Base-by-base conservation (phyloP, 2,329 filamentous ascomycete genomes). In the Fusarium protoensiforme region DNA sequence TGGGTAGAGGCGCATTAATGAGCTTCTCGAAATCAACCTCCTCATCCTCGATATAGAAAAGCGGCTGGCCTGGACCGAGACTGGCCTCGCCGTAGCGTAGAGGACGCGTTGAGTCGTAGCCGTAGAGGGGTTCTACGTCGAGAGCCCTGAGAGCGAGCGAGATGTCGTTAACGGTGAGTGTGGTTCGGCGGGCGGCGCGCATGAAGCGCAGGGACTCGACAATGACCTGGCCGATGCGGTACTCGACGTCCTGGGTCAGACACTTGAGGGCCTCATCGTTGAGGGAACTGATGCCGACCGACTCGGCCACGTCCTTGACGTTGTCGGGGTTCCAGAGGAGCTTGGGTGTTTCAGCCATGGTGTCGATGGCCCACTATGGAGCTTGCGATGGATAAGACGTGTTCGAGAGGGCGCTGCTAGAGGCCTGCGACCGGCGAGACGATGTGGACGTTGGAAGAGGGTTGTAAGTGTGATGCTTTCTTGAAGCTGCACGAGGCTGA, bases 21-120 rank as follows among this genome's bases (percentile, higher is more conserved):
- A 99, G 87, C 86, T 98, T 98, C 85, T 99, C 96, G 80, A 99
- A 98, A 83, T 99, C 96, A 63, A 98, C 92, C 85, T 99, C 96
- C 80, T 99, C 96, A 81, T 99, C 96, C 80, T 99, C 96, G 39
- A 99, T 93, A 81, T 99, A 99, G 83, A 96, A 99, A 24, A 99
- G 86, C 61, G 96, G 95, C 83, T 99, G 96, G 11, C 96, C 95
- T 16, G 95, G 95, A 0, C 96, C 96, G 69, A 99, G 86, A 66
- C 94, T 97, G 4, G 96, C 96, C 83, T 99, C 96, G 60, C 96
- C 96, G 80, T 97, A 99, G 63, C 93, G 90, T 77, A 99, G 85
- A 29, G 95, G 94, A 60, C 96, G 88, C 46, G 94, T 96, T 36
- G 95, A 95, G 80, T 98, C 96, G 84, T 99, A 99, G 22, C 96